Evolutionary conservation across 2,329 filamentous ascomycete genomes (phyloP).

Genomic region (Exophiala calicioides): DNA sequence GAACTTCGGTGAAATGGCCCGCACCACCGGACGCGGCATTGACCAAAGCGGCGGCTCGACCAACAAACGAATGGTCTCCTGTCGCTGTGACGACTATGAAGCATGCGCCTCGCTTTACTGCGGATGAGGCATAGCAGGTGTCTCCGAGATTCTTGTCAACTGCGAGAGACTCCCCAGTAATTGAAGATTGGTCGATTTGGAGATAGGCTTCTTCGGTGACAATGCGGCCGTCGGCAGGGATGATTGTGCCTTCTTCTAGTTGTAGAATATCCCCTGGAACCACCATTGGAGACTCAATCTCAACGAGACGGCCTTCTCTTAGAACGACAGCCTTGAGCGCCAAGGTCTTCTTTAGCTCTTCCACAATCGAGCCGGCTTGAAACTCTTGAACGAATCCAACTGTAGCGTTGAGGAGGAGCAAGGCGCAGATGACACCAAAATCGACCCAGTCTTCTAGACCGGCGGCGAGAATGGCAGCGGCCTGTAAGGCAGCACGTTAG

Average conservation of each 20-base stretch:
- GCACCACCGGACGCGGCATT: slow-evolving; percentile 70
- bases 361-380: slow-evolving; percentile 86
- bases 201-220: slow-evolving; percentile 81
- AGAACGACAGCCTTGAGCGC: slow-evolving; percentile 85
- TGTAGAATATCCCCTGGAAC: slow-evolving; percentile 89
- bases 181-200: slow-evolving; percentile 88
- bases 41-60: slow-evolving; percentile 82
- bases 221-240: slow-evolving; percentile 84
- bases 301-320: slow-evolving; percentile 74
- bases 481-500: slow-evolving; percentile 43
- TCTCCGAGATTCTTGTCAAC: slow-evolving; percentile 85
- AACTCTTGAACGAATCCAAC: slow-evolving; percentile 90
- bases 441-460: slow-evolving; percentile 89
- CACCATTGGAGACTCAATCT: slow-evolving; percentile 79
- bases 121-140: slow-evolving; percentile 79
- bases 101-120: slow-evolving; percentile 86
- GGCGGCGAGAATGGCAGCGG: slow-evolving; percentile 76
- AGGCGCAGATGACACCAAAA: slow-evolving; percentile 84
- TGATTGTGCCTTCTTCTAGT: slow-evolving; percentile 87
- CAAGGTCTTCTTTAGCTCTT: slow-evolving; percentile 86
- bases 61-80: slow-evolving; percentile 88
- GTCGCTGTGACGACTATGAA: slow-evolving; percentile 80
- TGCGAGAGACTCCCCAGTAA: slow-evolving; percentile 88
- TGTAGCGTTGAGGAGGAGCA: slow-evolving; percentile 78
- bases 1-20: slow-evolving; percentile 88